Conservation (phyloP, 805 yeast genomes). For the Candida qinlingensis region DNA sequence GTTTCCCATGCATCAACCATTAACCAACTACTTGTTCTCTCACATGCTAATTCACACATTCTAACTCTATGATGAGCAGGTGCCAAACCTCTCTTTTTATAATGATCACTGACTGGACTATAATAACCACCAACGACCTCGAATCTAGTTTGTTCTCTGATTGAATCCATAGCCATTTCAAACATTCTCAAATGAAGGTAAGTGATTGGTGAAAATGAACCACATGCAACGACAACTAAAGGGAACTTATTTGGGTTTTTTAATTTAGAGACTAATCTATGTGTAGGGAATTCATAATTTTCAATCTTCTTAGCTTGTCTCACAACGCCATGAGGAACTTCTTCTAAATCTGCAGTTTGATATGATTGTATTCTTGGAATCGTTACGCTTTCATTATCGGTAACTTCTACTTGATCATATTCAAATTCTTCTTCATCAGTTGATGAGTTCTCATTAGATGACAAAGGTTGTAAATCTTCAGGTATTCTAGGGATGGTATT, state of each 20-base stretch:
- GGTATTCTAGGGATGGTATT: conserved; percentile 47
- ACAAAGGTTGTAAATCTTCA: conserved; percentile 53
- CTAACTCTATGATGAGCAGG: conserved; percentile 85
- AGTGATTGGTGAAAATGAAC: conserved; percentile 93
- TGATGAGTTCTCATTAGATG: conserved; percentile 36
- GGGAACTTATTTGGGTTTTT: conserved; percentile 78
- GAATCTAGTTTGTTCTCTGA: conserved; percentile 84
- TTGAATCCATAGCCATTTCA: conserved; percentile 96
- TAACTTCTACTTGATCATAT: conserved; percentile 7
- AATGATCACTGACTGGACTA: conserved; percentile 91
- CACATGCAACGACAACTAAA: conserved; percentile 93
- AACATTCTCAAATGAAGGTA: conserved; percentile 95
- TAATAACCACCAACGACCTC: conserved; percentile 96
- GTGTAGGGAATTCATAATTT: conserved; percentile 80
- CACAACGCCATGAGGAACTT: conserved; percentile 90
- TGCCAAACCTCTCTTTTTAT: conserved; percentile 90
- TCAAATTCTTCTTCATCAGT: conserved; percentile 24
- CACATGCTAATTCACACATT: conserved; percentile 98
- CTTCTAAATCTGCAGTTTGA: conserved; percentile 91
- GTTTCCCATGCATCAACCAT: conserved; percentile 99
- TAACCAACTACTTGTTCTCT: conserved; percentile 92
- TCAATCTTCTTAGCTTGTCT: conserved; percentile 75
- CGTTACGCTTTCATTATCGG: conserved; percentile 17
- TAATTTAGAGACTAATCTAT: conserved; percentile 67
- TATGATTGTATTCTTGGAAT: conserved; percentile 31